Conservation (phyloP, 2,329 filamentous ascomycete species). For the Pseudopithomyces chartarum region DNA sequence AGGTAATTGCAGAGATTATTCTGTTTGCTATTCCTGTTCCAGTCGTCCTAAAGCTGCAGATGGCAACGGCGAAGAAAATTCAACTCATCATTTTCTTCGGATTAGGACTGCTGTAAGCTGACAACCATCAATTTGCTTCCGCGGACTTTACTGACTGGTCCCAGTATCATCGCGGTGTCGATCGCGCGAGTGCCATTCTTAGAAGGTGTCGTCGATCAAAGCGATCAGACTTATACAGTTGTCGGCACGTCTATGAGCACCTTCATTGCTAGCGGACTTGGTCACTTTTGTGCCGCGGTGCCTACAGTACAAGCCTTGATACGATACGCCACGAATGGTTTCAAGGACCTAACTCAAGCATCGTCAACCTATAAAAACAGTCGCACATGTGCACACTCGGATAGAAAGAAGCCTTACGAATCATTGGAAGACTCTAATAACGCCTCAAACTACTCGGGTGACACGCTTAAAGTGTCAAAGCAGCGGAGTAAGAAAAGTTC, state of each 20-base stretch:
- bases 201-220: conserved; percentile 1
- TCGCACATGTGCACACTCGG: background rate
- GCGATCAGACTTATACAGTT: background rate
- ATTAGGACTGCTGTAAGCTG: conserved; percentile 1
- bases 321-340: background rate
- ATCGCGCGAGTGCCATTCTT: background rate
- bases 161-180: background rate
- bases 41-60: background rate
- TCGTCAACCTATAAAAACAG: background rate
- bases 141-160: background rate
- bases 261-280: background rate
- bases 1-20: background rate
- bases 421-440: background rate
- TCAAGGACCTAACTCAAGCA: background rate
- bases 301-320: background rate
- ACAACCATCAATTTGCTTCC: background rate
- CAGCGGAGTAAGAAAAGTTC: background rate
- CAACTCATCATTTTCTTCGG: conserved; percentile 2
- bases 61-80: conserved; percentile 1
- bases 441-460: background rate
- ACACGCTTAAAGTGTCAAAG: background rate
- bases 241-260: conserved; percentile 1
- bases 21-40: conserved; percentile 1
- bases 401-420: background rate
- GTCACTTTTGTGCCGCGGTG: conserved; percentile 1